Percentiles rank a stretch among this genome's conserved stretches.
phyloP scores from a whole-genome alignment of 2,329 filamentous ascomycete species.

The Beauveria rudraprayagi region DNA sequence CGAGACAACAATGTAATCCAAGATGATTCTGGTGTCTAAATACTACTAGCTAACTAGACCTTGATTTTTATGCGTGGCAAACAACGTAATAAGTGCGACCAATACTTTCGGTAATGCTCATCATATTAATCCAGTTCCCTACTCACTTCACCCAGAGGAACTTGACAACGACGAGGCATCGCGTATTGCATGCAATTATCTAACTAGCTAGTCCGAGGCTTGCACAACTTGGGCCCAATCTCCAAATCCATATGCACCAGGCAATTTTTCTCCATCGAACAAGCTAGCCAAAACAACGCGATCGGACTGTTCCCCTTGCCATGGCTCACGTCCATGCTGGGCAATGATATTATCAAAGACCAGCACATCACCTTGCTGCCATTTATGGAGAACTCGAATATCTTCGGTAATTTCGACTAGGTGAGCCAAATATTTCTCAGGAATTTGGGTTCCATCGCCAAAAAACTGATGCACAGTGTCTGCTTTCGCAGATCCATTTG shows the following conservation, averaged over 20 bases:
- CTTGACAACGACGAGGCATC: too few species aligned
- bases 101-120: too few species aligned
- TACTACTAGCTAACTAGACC: too few species aligned
- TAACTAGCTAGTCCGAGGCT: slow-evolving; percentile 16
- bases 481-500: slow-evolving; percentile 18
- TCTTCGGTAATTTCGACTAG: slow-evolving; percentile 38
- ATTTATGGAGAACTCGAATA: slow-evolving; percentile 39
- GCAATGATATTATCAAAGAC: slow-evolving; percentile 41
- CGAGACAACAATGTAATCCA: not conserved
- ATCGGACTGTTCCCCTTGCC: slow-evolving; percentile 37
- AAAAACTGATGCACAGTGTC: slow-evolving; percentile 30
- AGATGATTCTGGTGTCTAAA: not conserved
- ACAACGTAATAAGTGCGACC: too few species aligned
- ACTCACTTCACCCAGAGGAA: too few species aligned
- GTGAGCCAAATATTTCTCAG: slow-evolving; percentile 33
- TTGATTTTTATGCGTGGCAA: too few species aligned
- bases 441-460: slow-evolving; percentile 39
- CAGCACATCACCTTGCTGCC: slow-evolving; percentile 38
- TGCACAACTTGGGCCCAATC: slow-evolving; percentile 40
- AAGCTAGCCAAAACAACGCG: slow-evolving; percentile 38
- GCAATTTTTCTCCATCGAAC: slow-evolving; percentile 36
- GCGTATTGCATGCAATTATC: too few species aligned
- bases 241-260: slow-evolving; percentile 32
- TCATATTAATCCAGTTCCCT: too few species aligned
- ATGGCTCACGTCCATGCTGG: slow-evolving; percentile 41